These are phyloP conservation scores for Spinacia oleracea DNA, from an alignment of 179 eudicot genomes.

Conservation along the genomic window DNA sequence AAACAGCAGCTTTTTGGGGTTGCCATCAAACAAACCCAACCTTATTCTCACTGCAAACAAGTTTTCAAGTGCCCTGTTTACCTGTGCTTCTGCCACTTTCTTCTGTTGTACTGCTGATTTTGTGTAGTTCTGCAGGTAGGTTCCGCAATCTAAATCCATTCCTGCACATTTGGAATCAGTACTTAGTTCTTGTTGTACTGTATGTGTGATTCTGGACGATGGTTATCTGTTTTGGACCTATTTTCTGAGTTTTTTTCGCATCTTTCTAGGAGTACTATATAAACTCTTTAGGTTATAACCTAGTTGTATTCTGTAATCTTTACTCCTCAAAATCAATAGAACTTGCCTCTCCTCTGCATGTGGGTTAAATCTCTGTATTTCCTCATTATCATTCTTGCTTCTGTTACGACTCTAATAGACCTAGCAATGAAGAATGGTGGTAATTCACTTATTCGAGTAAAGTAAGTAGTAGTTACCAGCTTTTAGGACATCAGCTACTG, in stretches of 20 bases:
- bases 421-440: background rate
- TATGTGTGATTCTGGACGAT: too few species aligned
- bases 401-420: too few species aligned
- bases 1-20: conserved; percentile 42
- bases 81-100: conserved; percentile 47
- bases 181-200: background rate
- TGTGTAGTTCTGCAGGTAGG: conserved; percentile 63
- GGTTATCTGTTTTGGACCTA: too few species aligned
- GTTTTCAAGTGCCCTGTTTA: conserved; percentile 85
- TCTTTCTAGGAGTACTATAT: too few species aligned
- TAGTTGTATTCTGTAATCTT: too few species aligned
- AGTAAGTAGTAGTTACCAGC: conserved; percentile 50
- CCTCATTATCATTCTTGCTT: too few species aligned
- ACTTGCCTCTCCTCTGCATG: too few species aligned
- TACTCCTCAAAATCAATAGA: too few species aligned
- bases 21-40: conserved; percentile 75
- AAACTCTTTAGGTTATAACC: too few species aligned
- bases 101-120: conserved; percentile 71
- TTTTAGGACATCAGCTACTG: conserved; percentile 60
- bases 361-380: too few species aligned
- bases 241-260: too few species aligned
- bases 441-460: background rate
- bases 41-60: conserved; percentile 80
- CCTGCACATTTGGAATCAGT: conserved; percentile 36
- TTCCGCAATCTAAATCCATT: conserved; percentile 90